phyloP scores from a whole-genome alignment of 768 basidiomycete genomes.

The Russula sp. region DNA sequence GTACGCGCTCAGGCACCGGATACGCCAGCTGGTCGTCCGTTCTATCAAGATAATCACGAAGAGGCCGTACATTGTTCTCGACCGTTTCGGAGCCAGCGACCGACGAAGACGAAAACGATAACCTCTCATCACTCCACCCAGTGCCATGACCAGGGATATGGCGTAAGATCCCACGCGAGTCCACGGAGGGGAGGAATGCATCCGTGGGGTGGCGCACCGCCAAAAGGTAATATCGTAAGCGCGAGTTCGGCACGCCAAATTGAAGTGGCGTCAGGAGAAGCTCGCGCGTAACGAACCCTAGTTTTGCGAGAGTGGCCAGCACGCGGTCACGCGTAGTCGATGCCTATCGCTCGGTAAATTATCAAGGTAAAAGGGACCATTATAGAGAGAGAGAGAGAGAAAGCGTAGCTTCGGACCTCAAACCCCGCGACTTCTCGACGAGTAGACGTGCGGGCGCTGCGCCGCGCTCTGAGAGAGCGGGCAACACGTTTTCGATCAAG shows the following conservation, averaged over 20 bases:
- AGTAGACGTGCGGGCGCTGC: constrained; percentile 58
- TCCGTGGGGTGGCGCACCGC: constrained; percentile 51
- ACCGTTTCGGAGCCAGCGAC: constrained; percentile 18
- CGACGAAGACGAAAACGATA: not conserved
- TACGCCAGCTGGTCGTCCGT: constrained; percentile 27
- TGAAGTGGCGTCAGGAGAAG: constrained; percentile 72
- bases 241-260: constrained; percentile 79
- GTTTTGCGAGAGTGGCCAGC: constrained; percentile 47
- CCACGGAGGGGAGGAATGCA: constrained; percentile 36
- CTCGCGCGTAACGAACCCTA: constrained; percentile 60
- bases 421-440: constrained; percentile 84
- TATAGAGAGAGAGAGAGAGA: not conserved
- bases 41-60: constrained; percentile 47
- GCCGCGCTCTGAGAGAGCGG: constrained; percentile 46
- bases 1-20: constrained; percentile 56
- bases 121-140: constrained; percentile 45
- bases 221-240: constrained; percentile 75
- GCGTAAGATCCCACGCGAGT: constrained; percentile 41
- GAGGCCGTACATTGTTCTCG: constrained; percentile 16
- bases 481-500: constrained; percentile 60
- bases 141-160: constrained; percentile 51
- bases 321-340: constrained; percentile 61
- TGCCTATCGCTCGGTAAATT: constrained; percentile 41
- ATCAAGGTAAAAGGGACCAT: too few relatives aligned
- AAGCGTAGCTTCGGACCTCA: constrained; percentile 48